Evolutionary conservation across 2,329 filamentous ascomycete species (phyloP), one percentile per base, ranked within the genome.

Genomic region (Exophiala spinifera): DNA sequence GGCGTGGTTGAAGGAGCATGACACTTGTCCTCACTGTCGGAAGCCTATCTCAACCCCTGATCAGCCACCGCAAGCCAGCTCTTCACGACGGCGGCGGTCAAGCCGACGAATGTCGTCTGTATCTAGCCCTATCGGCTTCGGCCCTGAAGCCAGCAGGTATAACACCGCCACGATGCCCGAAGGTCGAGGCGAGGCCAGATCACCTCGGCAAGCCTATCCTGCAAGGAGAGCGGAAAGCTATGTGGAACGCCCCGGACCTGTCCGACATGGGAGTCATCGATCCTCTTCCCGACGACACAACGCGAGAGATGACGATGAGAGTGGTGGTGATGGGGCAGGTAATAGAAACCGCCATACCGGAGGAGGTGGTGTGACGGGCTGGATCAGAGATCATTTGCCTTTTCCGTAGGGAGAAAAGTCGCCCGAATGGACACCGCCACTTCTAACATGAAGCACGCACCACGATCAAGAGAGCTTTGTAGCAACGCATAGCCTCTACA

Each of bases 1-100:
- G 20, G 78, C 88, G 46, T 97, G 92, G 92, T 74, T 97, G 48
- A 83, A 81, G 64, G 88, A 95, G 70, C 91, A 96, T 70, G 91
- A 96, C 65, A 96, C 91, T 0, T 97, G 92, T 65, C 92, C 92
- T 3, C 75, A 78, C 57, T 78, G 75, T 51, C 70, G 75, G 37
- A 69, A 70, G 42, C 65, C 69, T 25, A 74, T 76, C 28, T 63
- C 59, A 64, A 51, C 50, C 56, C 37, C 55, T 52, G 53, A 52
- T 15, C 49, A 59, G 15, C 28, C 25, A 17, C 54, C 25, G 28
- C 53, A 55, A 21, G 44, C 54, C 7, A 47, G 44, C 25, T 14
- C 31, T 14, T 50, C 46, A 20, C 14, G 51, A 36, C 51, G 51
- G 39, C 51, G 53, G 42, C 48, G 56, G 40, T 19, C 48, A 10